These are phyloP conservation scores for Nymphaea colorata DNA, from an alignment of 164 flowering plant genomes.

Conservation along the genomic window DNA sequence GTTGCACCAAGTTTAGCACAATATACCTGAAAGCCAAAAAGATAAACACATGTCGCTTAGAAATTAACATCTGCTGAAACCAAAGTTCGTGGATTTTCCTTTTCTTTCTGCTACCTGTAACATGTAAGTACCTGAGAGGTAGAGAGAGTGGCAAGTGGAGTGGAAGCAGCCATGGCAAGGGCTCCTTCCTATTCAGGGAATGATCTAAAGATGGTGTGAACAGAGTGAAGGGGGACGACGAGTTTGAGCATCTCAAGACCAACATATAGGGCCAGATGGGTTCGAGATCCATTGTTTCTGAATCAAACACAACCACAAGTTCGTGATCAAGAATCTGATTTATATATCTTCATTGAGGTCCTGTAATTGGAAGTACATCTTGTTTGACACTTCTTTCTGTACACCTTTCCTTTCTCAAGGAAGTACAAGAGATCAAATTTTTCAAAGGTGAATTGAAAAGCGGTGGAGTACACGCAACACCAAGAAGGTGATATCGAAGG, in stretches of 20 bases:
- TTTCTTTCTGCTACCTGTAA: no score
- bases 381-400: background rate
- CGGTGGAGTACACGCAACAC: no score
- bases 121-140: background rate
- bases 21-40: background rate
- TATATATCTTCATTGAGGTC: background rate
- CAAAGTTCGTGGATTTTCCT: background rate
- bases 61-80: no score
- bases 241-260: background rate
- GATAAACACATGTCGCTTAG: background rate
- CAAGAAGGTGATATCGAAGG: no score
- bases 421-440: background rate
- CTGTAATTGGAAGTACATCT: background rate
- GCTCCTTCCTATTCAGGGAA: background rate
- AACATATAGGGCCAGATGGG: background rate
- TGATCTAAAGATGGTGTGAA: background rate
- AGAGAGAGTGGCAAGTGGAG: background rate
- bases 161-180: background rate
- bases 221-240: background rate
- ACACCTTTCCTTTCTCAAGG: background rate
- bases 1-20: background rate
- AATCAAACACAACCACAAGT: background rate
- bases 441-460: no score
- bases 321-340: background rate
- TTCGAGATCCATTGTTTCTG: background rate